Evolutionary conservation across 2,329 filamentous ascomycete genomes (phyloP), one percentile per base, ranked within the genome.

Genomic region (Elsinoe fawcettii): DNA sequence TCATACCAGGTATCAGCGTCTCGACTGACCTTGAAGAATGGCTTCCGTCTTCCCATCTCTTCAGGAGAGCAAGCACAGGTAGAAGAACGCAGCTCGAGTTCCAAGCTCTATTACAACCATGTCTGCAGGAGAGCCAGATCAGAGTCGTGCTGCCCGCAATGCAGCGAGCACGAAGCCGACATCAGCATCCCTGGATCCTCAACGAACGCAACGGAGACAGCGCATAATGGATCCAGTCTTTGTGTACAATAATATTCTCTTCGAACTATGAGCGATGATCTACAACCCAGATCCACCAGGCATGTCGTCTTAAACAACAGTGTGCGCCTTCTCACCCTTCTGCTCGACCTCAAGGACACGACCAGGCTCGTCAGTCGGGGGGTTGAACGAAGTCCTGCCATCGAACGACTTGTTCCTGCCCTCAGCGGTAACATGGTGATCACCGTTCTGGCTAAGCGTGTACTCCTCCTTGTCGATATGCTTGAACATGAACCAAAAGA

Each of bases 401-500:
- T 60, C 59, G 20, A 53, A 37, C 12, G 32, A 27, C 27, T 55
- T 55, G 16, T 60, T 53, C 18, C 49, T 47, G 5, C 59, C 59
- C 20, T 59, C 51, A 18, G 56, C 57, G 14, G 59, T 60, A 18
- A 59, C 55, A 36, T 60, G 59, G 55, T 60, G 57, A 36, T 60
- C 59, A 8, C 55, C 55, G 25, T 56, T 37, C 46, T 60, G 57
- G 5, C 51, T 60, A 22, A 60, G 59, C 27, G 58, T 61, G 32
- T 65, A 64, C 56, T 63, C 64, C 51, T 63, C 65, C 59, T 67
- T 63, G 62, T 70, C 66, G 25, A 80, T 64, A 46, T 73, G 64
- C 25, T 67, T 71, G 62, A 79, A 78, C 22, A 71, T 66, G 66
- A 71, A 74, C 66, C 70, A 76, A 63, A 80, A 80, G 55, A 79